These are phyloP conservation scores for Hypomontagnella monticulosa DNA, from an alignment of 495 filamentous ascomycete genomes.

Conservation along the genomic window DNA sequence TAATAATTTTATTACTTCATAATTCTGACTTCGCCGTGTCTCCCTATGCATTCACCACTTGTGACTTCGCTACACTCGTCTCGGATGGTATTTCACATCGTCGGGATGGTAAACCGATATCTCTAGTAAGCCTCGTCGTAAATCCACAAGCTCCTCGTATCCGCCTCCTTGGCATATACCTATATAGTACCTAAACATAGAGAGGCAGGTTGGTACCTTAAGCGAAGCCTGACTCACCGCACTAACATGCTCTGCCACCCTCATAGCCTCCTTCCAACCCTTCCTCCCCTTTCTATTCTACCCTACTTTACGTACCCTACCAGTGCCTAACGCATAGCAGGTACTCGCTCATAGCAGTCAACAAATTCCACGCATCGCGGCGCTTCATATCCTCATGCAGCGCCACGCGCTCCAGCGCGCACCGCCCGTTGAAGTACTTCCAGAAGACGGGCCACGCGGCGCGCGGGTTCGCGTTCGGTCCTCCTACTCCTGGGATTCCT, in stretches of 20 bases:
- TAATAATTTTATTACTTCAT: conserved; percentile 32
- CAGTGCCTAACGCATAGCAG: conserved; percentile 66
- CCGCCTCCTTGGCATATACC: no score
- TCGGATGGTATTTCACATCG: neutral
- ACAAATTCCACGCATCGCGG: conserved; percentile 77
- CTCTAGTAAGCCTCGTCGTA: no score
- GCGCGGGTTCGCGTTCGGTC: conserved; percentile 50
- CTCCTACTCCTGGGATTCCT: conserved; percentile 23
- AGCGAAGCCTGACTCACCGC: no score
- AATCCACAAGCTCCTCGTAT: no score
- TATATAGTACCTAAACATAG: no score
- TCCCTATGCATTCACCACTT: neutral
- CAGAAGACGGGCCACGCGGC: conserved; percentile 65
- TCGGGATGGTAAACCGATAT: no score
- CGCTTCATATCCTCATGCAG: conserved; percentile 84
- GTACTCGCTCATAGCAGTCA: conserved; percentile 69
- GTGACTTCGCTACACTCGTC: neutral
- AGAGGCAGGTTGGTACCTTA: no score
- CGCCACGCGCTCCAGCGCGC: conserved; percentile 87
- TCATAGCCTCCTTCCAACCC: no score
- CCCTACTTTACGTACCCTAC: no score
- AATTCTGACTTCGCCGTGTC: neutral
- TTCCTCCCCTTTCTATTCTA: no score
- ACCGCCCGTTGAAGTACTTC: conserved; percentile 87
- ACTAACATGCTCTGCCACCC: no score